phyloP scores from a whole-genome alignment of 306 rosid genomes.

The Quercus rubra region DNA sequence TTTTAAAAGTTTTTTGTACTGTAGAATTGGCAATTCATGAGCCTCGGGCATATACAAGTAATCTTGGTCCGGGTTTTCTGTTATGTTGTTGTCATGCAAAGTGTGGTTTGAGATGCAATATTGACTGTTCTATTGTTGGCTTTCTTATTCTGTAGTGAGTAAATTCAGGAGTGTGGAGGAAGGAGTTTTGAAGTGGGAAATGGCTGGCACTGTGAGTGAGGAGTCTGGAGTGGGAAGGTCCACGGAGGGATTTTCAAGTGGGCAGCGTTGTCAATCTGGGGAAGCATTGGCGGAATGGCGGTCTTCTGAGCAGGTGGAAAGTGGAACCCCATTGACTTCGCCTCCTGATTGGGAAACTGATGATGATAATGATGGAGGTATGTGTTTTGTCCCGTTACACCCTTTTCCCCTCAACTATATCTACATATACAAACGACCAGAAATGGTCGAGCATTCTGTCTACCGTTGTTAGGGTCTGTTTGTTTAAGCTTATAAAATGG shows the following conservation, averaged over 20 bases:
- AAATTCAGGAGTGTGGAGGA: slow-evolving; percentile 41
- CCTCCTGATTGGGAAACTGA: slow-evolving; percentile 99
- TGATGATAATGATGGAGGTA: slow-evolving; percentile 82
- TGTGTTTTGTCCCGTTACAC: background rate
- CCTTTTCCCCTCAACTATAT: background rate
- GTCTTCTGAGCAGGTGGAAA: slow-evolving; percentile 98
- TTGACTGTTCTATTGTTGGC: background rate
- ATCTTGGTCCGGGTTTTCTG: background rate
- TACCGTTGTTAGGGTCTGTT: too few relatives aligned
- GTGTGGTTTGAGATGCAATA: slow-evolving; percentile 24
- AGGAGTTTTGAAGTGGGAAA: slow-evolving; percentile 44
- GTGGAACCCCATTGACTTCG: slow-evolving; percentile 85
- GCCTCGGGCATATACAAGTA: background rate
- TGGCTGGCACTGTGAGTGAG: slow-evolving; percentile 84
- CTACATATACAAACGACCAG: background rate
- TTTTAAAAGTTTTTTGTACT: background rate
- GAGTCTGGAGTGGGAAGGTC: slow-evolving; percentile 77
- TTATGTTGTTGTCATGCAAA: slow-evolving; percentile 7
- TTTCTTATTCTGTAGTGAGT: slow-evolving; percentile 29
- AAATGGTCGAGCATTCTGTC: background rate
- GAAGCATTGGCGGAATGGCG: slow-evolving; percentile 98
- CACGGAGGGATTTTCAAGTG: slow-evolving; percentile 63
- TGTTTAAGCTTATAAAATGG: too few relatives aligned
- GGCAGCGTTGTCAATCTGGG: slow-evolving; percentile 74
- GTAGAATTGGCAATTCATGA: background rate